Evolutionary conservation across 2,329 filamentous ascomycete species (phyloP), one percentile per base, ranked within the genome.

Genomic region (Neonectria hederae): DNA sequence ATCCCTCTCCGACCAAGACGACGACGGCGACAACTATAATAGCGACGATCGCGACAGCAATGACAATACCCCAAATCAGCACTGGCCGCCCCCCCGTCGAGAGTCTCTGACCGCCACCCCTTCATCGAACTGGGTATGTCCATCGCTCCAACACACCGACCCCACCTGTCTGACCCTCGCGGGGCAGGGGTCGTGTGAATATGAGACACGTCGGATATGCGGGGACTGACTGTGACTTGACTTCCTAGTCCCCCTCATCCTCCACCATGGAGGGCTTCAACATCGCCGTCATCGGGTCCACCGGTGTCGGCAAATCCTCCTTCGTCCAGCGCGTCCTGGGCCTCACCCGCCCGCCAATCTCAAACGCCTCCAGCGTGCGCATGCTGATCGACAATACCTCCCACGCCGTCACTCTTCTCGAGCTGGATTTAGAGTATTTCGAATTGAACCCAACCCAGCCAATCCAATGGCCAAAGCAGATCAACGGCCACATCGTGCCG

Each of bases 401-500:
- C 42, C 86, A 89, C 71, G 80, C 83, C 54, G 86, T 91, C 60
- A 89, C 84, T 45, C 78, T 91, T 32, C 83, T 90, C 72, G 89
- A 92, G 79, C 81, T 91, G 71, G 87, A 90, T 71, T 83, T 90
- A 66, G 87, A 90, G 72, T 86, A 84, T 68, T 89, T 91, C 73
- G 87, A 90, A 73, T 81, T 90, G 66, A 83, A 84, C 67, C 83
- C 86, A 24, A 67, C 72, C 59, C 83, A 86, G 65, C 84, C 86
- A 59, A 87, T 91, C 65, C 84, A 87, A 76, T 90, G 89, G 89
- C 89, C 88, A 13, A 89, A 87, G 71, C 87, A 90, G 74, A 86
- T 90, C 70, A 86, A 90, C 74, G 92, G 92, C 64, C 84, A 89
- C 67, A 87, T 90, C 65, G 84, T 92, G 64, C 92, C 93, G 54